Evolutionary conservation across 495 filamentous ascomycete species (phyloP).

Genomic region (Podospora conica): DNA sequence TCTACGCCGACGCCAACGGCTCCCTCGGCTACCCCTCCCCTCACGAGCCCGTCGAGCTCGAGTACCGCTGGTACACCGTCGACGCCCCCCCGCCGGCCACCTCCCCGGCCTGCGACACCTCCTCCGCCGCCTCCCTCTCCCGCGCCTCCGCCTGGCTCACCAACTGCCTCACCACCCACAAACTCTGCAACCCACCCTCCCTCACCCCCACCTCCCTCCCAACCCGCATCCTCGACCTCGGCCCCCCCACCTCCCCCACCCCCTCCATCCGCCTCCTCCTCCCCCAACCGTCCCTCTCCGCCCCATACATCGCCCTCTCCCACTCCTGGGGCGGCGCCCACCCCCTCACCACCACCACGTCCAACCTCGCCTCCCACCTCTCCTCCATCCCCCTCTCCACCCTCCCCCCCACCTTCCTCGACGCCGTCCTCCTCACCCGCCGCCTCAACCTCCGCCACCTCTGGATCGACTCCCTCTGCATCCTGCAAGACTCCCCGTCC

Average conservation of each 20-base stretch:
- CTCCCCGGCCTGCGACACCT: background rate
- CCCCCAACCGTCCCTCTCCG: background rate
- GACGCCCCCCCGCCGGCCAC: background rate
- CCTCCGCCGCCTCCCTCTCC: background rate
- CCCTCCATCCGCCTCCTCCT: background rate
- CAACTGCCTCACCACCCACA: background rate
- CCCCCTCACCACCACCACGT: constrained; percentile 3
- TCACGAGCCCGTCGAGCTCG: background rate
- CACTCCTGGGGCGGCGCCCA: constrained; percentile 14
- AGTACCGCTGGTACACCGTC: constrained; percentile 2
- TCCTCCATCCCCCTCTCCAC: constrained; percentile 3
- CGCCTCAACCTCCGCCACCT: constrained; percentile 16
- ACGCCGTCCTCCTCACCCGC: constrained; percentile 23
- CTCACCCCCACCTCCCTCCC: background rate
- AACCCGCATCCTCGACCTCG: constrained; percentile 12
- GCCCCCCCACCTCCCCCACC: background rate
- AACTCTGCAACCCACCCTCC: background rate
- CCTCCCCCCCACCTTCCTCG: constrained; percentile 22
- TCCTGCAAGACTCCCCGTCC: constrained; percentile 6
- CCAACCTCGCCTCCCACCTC: constrained; percentile 4
- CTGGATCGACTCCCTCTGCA: constrained; percentile 25
- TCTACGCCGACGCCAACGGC: constrained; percentile 7
- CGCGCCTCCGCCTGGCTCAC: constrained; percentile 7
- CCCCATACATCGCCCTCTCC: constrained; percentile 11
- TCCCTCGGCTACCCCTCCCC: background rate